A percentile compares a stretch with the other conserved stretches of the same genome.
Evolutionary conservation across 2,329 filamentous ascomycete genomes (phyloP).

Genomic region (Hypoxylon sp.): DNA sequence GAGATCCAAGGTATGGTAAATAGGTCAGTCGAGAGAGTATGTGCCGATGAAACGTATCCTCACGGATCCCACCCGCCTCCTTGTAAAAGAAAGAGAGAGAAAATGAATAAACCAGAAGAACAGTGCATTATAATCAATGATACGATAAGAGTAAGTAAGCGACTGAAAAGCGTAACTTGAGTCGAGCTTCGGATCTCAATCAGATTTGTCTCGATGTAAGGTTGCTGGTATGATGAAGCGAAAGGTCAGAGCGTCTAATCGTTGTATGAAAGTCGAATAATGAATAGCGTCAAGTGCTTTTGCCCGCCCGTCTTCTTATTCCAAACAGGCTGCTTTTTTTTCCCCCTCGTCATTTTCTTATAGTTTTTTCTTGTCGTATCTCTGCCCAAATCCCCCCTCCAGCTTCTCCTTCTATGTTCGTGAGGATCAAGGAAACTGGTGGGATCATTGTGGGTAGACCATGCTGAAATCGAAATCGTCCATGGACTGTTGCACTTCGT

Average conservation of each 20-base stretch:
- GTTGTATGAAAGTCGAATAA: not conserved
- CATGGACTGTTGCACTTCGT: slow-evolving; percentile 42
- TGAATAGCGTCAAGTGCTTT: slow-evolving; percentile 30
- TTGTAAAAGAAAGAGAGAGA: slow-evolving; percentile 5
- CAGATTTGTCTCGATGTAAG: not conserved
- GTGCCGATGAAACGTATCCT: slow-evolving; percentile 35
- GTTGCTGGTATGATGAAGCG: slow-evolving; percentile 18
- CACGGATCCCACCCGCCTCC: slow-evolving; percentile 33
- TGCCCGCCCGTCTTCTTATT: slow-evolving; percentile 7
- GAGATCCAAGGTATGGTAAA: not conserved
- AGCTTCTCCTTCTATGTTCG: slow-evolving; percentile 1
- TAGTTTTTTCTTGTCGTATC: slow-evolving; percentile 14
- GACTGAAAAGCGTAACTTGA: slow-evolving; percentile 12
- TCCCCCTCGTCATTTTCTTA: slow-evolving; percentile 25
- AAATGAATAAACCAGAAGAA: too few species aligned
- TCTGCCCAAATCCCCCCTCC: not conserved
- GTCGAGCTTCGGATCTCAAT: not conserved
- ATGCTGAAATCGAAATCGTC: slow-evolving; percentile 48
- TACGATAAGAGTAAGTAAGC: not conserved
- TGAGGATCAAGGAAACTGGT: slow-evolving; percentile 11
- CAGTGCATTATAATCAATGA: slow-evolving; percentile 11
- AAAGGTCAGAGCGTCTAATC: slow-evolving; percentile 9
- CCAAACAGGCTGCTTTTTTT: slow-evolving; percentile 10
- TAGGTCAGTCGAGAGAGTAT: not conserved
- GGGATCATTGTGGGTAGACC: slow-evolving; percentile 45